These are phyloP conservation scores for Tanozyma kutaoensis DNA, from an alignment of 805 yeast genomes.

Conservation along the genomic window DNA sequence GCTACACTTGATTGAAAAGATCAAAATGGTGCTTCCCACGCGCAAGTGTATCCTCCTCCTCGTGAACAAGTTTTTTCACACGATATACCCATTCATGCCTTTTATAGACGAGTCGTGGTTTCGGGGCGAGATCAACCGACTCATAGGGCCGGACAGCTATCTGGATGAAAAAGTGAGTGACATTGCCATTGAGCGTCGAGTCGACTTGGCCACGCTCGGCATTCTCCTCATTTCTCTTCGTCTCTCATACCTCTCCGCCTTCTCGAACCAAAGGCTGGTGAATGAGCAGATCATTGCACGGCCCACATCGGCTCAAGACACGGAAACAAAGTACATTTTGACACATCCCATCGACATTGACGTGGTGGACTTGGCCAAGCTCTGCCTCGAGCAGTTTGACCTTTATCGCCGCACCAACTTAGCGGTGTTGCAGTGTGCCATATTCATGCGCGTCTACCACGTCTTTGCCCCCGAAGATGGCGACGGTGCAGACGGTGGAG, in stretches of 20 bases:
- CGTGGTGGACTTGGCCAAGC: conserved; percentile 15
- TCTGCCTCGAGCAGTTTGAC: conserved; percentile 22
- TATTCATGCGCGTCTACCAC: conserved; percentile 4
- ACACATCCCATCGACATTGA: conserved; percentile 18
- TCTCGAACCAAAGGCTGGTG: conserved; percentile 5
- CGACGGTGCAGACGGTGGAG: conserved; percentile 45
- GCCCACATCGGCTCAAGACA: conserved; percentile 1
- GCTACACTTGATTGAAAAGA: conserved; percentile 7
- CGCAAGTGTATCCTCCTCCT: conserved; percentile 6
- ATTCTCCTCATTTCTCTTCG: conserved; percentile 38
- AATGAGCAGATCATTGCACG: conserved; percentile 4
- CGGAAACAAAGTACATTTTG: conserved; percentile 12
- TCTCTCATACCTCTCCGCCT: conserved; percentile 39
- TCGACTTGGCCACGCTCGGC: conserved; percentile 37
- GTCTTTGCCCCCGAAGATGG: conserved; percentile 49
- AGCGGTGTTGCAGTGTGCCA: conserved; percentile 6
- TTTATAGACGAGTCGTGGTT: conserved; percentile 9
- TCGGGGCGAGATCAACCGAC: conserved; percentile 24
- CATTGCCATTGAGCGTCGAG: conserved; percentile 21
- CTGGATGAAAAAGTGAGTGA: conserved; percentile 5
- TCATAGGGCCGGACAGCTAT: conserved; percentile 20
- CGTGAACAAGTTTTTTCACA: conserved; percentile 6
- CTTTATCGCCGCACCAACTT: conserved; percentile 3
- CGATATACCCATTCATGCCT: conserved; percentile 9
- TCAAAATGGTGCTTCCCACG: conserved; percentile 7